Percentiles rank a stretch among this genome's conserved stretches.
These are phyloP conservation scores for Tolypocladium amazonense DNA, from an alignment of 2,329 filamentous ascomycete genomes.

Conservation along the genomic window DNA sequence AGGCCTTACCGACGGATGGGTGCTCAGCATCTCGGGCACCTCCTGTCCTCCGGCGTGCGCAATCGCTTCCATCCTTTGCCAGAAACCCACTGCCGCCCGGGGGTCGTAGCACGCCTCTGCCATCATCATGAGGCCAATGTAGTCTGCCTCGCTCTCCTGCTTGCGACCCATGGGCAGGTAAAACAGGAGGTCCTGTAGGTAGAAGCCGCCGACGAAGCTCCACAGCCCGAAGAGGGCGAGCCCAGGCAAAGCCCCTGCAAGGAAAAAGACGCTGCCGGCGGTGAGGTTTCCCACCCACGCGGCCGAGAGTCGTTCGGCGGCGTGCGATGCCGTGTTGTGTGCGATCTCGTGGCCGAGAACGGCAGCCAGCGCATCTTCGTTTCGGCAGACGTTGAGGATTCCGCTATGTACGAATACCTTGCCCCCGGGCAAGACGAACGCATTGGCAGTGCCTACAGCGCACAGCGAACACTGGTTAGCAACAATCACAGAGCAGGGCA, in stretches of 20 bases:
- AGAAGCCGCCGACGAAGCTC: conserved; percentile 31
- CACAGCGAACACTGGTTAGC: background rate
- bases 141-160: conserved; percentile 71
- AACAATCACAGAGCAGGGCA: background rate
- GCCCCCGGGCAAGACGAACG: conserved; percentile 67
- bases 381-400: conserved; percentile 55
- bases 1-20: conserved; percentile 57
- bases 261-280: conserved; percentile 36
- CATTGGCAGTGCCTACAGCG: conserved; percentile 47
- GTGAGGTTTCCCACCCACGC: conserved; percentile 41
- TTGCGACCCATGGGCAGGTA: conserved; percentile 55
- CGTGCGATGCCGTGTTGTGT: conserved; percentile 61
- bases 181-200: conserved; percentile 52
- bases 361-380: conserved; percentile 60
- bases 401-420: conserved; percentile 75
- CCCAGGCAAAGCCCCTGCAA: conserved; percentile 33
- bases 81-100: conserved; percentile 53
- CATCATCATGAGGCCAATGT: conserved; percentile 77
- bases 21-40: conserved; percentile 62
- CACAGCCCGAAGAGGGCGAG: conserved; percentile 26
- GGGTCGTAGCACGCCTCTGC: conserved; percentile 70
- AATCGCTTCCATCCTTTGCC: conserved; percentile 52
- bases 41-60: conserved; percentile 29
- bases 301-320: conserved; percentile 50
- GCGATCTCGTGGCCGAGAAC: conserved; percentile 74